Evolutionary conservation across 805 yeast genomes (phyloP).

Genomic region (Candida koratica): DNA sequence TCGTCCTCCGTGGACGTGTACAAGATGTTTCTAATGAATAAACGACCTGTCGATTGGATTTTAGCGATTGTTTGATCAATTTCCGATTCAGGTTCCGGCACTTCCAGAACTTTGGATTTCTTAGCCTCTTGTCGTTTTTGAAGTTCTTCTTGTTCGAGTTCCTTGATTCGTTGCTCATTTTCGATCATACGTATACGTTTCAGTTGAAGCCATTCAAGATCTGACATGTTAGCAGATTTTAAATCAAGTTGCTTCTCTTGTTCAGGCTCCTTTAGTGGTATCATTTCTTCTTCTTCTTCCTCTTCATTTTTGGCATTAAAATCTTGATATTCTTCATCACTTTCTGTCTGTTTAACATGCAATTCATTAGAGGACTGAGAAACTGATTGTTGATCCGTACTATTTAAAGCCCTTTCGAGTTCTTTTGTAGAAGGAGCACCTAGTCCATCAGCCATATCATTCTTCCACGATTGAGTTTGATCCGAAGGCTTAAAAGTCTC

Average conservation of each 20-base stretch:
- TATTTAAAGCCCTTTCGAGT: conserved; percentile 39
- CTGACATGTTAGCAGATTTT: conserved; percentile 76
- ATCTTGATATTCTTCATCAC: conserved; percentile 54
- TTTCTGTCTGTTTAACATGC: conserved; percentile 38
- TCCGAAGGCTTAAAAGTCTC: conserved; percentile 76
- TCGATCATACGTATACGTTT: conserved; percentile 66
- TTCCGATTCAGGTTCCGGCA: conserved; percentile 10
- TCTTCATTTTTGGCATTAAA: conserved; percentile 41
- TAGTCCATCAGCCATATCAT: conserved; percentile 49
- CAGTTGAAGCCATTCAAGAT: conserved; percentile 81
- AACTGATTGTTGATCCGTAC: neutral
- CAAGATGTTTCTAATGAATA: conserved; percentile 81
- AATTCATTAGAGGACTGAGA: conserved; percentile 1
- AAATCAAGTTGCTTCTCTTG: conserved; percentile 47
- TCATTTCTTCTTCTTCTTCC: conserved; percentile 20
- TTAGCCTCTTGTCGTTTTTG: neutral
- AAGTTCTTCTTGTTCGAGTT: conserved; percentile 6
- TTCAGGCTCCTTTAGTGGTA: conserved; percentile 13
- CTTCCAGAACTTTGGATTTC: neutral
- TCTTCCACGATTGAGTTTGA: conserved; percentile 72
- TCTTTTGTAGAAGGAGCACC: conserved; percentile 46
- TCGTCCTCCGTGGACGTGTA: conserved; percentile 80
- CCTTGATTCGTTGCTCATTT: conserved; percentile 19
- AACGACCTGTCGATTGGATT: conserved; percentile 68
- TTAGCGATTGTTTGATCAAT: conserved; percentile 39